Conservation (phyloP, 2,329 filamentous ascomycete genomes). For the Diplodia corticola region DNA sequence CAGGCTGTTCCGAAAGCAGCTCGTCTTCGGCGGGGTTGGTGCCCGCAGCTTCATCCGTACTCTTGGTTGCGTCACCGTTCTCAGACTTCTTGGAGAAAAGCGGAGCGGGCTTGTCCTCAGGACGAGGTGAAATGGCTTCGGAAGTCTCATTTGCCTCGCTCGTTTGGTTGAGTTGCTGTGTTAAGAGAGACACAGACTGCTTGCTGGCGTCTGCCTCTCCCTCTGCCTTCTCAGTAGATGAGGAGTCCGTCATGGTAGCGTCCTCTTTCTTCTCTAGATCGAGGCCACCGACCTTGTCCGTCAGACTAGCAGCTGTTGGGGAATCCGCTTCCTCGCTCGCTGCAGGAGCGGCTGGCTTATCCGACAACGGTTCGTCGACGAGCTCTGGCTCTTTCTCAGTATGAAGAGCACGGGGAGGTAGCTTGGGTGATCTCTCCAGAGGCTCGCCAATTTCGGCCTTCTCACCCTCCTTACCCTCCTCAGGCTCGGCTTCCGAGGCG, state of each 20-base stretch:
- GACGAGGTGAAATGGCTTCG: conserved; percentile 53
- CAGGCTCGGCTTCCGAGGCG: conserved; percentile 67
- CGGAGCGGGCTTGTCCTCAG: conserved; percentile 69
- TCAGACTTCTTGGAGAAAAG: conserved; percentile 54
- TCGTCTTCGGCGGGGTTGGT: conserved; percentile 41
- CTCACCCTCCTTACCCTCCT: conserved; percentile 62
- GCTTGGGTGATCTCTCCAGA: conserved; percentile 49
- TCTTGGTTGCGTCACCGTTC: conserved; percentile 29
- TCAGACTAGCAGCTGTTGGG: conserved; percentile 56
- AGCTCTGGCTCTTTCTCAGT: conserved; percentile 7
- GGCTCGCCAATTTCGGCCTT: conserved; percentile 39
- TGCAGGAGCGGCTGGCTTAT: conserved; percentile 32
- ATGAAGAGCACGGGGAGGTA: conserved; percentile 43
- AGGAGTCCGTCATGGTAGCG: conserved; percentile 25
- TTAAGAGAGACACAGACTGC: conserved; percentile 41
- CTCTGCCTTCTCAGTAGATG: conserved; percentile 23
- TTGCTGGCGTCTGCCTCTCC: conserved; percentile 32
- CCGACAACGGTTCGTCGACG: conserved; percentile 24
- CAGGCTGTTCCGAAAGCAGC: conserved; percentile 37
- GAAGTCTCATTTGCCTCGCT: conserved; percentile 32
- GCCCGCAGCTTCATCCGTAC: conserved; percentile 31
- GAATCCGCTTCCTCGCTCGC: conserved; percentile 39
- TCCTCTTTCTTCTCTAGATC: conserved; percentile 60
- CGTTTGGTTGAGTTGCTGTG: conserved; percentile 43
- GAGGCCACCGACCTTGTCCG: conserved; percentile 57